Percentiles rank a stretch among this genome's conserved stretches.
phyloP scores from a whole-genome alignment of 2,329 filamentous ascomycete genomes.

The Fusarium odoratissimum region DNA sequence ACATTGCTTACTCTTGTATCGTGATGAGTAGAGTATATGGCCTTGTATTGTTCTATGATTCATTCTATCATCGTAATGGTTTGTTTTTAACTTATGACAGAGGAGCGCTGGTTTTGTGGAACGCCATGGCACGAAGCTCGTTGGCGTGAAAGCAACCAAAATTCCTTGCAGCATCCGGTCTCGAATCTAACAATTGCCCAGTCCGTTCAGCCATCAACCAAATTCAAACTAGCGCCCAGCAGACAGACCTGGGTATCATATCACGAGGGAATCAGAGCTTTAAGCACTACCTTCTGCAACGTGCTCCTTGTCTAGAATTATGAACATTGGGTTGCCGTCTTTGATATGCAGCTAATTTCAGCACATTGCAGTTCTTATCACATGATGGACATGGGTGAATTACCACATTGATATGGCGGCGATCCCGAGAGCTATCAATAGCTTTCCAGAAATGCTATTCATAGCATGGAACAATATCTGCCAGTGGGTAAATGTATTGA shows the following conservation, averaged over 20 bases:
- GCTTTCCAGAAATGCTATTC: neutral
- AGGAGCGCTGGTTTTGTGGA: neutral
- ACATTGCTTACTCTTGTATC: neutral
- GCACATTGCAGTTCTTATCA: slow-evolving; percentile 14
- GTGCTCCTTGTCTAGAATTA: neutral
- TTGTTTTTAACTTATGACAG: neutral
- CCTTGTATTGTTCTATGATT: neutral
- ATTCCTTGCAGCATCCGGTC: neutral
- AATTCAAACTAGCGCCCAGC: slow-evolving; percentile 11
- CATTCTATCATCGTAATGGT: neutral
- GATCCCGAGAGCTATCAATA: neutral
- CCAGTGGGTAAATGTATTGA: neutral
- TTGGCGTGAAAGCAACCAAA: neutral
- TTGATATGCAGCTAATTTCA: slow-evolving; percentile 11
- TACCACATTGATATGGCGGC: neutral
- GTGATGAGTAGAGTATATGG: neutral
- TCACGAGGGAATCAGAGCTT: slow-evolving; percentile 18
- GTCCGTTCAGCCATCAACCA: neutral
- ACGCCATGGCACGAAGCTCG: neutral
- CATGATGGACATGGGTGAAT: neutral
- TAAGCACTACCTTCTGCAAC: neutral
- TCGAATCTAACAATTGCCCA: neutral
- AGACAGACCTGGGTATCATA: slow-evolving; percentile 10
- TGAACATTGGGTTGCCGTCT: neutral
- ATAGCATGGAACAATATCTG: neutral